These are phyloP conservation scores for Rhynchosporium agropyri DNA, from an alignment of 2,329 filamentous ascomycete genomes.

Conservation along the genomic window DNA sequence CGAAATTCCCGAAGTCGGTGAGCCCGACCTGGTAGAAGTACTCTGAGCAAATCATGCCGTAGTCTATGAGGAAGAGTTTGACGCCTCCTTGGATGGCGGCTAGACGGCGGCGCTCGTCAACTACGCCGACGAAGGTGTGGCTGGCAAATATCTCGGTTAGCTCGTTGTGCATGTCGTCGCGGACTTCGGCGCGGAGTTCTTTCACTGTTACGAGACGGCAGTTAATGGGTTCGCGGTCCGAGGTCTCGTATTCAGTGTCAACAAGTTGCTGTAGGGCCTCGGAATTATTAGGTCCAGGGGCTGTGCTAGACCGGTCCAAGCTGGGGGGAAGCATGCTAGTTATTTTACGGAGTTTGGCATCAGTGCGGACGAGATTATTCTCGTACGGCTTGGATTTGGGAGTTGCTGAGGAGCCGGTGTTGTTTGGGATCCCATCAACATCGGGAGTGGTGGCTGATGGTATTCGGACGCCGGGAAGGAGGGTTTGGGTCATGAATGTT, in stretches of 20 bases:
- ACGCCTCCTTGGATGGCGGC: slow-evolving; percentile 93
- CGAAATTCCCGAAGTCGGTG: slow-evolving; percentile 96
- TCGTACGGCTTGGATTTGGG: slow-evolving; percentile 70
- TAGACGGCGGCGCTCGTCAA: slow-evolving; percentile 83
- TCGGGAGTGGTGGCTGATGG: slow-evolving; percentile 39
- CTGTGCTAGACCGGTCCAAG: slow-evolving; percentile 41
- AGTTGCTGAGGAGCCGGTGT: slow-evolving; percentile 38
- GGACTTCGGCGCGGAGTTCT: slow-evolving; percentile 77
- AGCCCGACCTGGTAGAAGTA: slow-evolving; percentile 96
- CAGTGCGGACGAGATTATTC: slow-evolving; percentile 88
- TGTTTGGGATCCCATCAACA: slow-evolving; percentile 19
- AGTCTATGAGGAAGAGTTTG: slow-evolving; percentile 90
- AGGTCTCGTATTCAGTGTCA: slow-evolving; percentile 69
- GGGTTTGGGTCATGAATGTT: slow-evolving; percentile 90
- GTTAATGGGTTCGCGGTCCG: slow-evolving; percentile 67
- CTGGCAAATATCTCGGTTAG: slow-evolving; percentile 85
- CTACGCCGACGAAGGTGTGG: slow-evolving; percentile 91
- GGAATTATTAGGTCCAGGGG: slow-evolving; percentile 30
- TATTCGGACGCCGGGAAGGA: slow-evolving; percentile 70
- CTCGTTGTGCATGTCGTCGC: slow-evolving; percentile 79
- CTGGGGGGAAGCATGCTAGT: slow-evolving; percentile 86
- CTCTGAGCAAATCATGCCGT: slow-evolving; percentile 82
- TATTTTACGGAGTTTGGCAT: slow-evolving; percentile 87
- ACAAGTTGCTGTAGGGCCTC: slow-evolving; percentile 44
- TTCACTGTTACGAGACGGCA: slow-evolving; percentile 85